phyloP scores from a whole-genome alignment of 345 rosid genomes.

The Kernera saxatilis region DNA sequence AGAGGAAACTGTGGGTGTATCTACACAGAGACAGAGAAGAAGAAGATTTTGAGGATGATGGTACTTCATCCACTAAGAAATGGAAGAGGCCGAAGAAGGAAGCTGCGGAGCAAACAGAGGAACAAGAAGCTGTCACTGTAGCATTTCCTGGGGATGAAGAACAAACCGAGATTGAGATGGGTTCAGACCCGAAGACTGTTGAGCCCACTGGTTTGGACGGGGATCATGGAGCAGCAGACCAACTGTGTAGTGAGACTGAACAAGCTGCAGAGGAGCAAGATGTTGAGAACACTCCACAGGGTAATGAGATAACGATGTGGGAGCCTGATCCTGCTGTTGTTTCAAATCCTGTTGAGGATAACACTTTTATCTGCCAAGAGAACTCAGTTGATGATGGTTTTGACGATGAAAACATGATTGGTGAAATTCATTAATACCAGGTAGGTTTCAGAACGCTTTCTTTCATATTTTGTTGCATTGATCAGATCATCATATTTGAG shows the following conservation, averaged over 20 bases:
- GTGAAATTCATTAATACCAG: conserved; percentile 42
- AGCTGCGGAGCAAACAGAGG: conserved; percentile 69
- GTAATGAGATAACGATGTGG: conserved; percentile 55
- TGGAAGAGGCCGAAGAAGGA: conserved; percentile 99
- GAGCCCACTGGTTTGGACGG: conserved; percentile 46
- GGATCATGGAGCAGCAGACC: conserved; percentile 43
- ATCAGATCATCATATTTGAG: neutral
- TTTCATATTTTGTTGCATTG: neutral
- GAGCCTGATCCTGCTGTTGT: conserved; percentile 37
- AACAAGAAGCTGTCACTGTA: conserved; percentile 62
- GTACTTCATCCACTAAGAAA: conserved; percentile 98
- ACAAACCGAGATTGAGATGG: conserved; percentile 60
- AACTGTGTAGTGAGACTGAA: conserved; percentile 33
- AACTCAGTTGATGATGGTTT: conserved; percentile 85
- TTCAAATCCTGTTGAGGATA: conserved; percentile 47
- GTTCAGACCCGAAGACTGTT: conserved; percentile 52
- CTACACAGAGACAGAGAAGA: conserved; percentile 95
- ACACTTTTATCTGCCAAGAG: conserved; percentile 70
- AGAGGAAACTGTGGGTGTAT: conserved; percentile 97
- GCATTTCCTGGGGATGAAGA: conserved; percentile 54
- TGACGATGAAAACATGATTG: conserved; percentile 62
- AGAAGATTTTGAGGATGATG: conserved; percentile 99
- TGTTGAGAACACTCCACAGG: conserved; percentile 35
- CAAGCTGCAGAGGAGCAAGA: conserved; percentile 50
- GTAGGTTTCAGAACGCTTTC: conserved; percentile 30